These are phyloP conservation scores for Priceomyces carsonii DNA, from an alignment of 805 yeast species.

Conservation along the genomic window DNA sequence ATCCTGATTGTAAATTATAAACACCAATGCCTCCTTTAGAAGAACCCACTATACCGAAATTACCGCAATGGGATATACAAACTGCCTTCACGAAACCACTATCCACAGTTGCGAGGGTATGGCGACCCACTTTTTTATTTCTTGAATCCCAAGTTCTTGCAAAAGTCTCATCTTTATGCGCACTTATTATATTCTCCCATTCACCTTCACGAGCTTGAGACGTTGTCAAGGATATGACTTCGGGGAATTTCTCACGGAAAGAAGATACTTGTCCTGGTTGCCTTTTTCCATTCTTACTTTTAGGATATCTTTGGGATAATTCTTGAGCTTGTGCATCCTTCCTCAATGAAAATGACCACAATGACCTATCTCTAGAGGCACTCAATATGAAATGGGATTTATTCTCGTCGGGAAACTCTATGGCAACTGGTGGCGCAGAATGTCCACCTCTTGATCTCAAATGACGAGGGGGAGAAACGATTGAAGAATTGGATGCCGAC, in stretches of 20 bases:
- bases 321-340: conserved; percentile 97
- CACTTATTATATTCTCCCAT: conserved; percentile 93
- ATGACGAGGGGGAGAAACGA: conserved; percentile 86
- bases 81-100: conserved; percentile 73
- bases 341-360: conserved; percentile 91
- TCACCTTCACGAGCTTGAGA: conserved; percentile 77
- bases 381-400: conserved; percentile 80
- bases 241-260: conserved; percentile 73
- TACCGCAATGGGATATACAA: conserved; percentile 88
- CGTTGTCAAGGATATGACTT: conserved; percentile 67
- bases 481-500: conserved; percentile 59
- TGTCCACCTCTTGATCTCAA: conserved; percentile 98
- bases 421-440: conserved; percentile 79
- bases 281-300: conserved; percentile 32
- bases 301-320: conserved; percentile 72
- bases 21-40: conserved; percentile 81
- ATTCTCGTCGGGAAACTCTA: conserved; percentile 74
- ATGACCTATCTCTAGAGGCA: conserved; percentile 80
- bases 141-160: conserved; percentile 92
- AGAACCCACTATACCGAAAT: conserved; percentile 91
- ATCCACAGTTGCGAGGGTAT: conserved; percentile 73
- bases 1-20: conserved; percentile 92
- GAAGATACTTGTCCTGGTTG: conserved; percentile 56
- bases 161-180: conserved; percentile 76
- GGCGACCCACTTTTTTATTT: conserved; percentile 76